Conservation (phyloP, 352 stramenopile species). For the Pythium myriotylum region DNA sequence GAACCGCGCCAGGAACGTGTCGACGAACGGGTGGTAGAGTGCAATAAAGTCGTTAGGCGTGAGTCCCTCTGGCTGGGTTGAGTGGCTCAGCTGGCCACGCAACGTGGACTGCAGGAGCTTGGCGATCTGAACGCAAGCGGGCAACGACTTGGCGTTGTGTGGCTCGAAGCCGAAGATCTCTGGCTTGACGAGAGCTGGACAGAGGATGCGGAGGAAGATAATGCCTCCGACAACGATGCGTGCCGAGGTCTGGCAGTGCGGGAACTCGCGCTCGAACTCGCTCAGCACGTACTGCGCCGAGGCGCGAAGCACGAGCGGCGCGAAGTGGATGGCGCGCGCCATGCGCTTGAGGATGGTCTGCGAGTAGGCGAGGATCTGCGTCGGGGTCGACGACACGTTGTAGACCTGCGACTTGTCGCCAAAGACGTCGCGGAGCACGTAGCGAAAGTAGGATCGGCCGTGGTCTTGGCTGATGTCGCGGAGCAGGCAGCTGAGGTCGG, state of each 20-base stretch:
- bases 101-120: slow-evolving; percentile 83
- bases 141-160: slow-evolving; percentile 54
- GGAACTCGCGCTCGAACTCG: slow-evolving; percentile 75
- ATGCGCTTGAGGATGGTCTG: slow-evolving; percentile 70
- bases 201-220: slow-evolving; percentile 78
- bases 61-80: slow-evolving; percentile 41
- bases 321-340: slow-evolving; percentile 71
- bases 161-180: slow-evolving; percentile 75
- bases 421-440: slow-evolving; percentile 78
- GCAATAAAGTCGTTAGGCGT: slow-evolving; percentile 68
- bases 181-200: slow-evolving; percentile 79
- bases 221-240: slow-evolving; percentile 77
- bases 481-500: slow-evolving; percentile 69
- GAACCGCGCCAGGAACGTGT: slow-evolving; percentile 63
- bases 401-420: slow-evolving; percentile 65
- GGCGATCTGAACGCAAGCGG: slow-evolving; percentile 69
- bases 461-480: slow-evolving; percentile 70
- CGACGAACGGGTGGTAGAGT: slow-evolving; percentile 63
- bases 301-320: slow-evolving; percentile 71
- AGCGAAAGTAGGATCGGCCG: slow-evolving; percentile 79
- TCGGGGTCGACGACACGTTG: slow-evolving; percentile 31
- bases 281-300: slow-evolving; percentile 70
- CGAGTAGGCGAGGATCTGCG: slow-evolving; percentile 55
- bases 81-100: slow-evolving; percentile 55
- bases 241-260: slow-evolving; percentile 53